Evolutionary conservation across 495 filamentous ascomycete genomes (phyloP).

Genomic region (Neurospora terricola): DNA sequence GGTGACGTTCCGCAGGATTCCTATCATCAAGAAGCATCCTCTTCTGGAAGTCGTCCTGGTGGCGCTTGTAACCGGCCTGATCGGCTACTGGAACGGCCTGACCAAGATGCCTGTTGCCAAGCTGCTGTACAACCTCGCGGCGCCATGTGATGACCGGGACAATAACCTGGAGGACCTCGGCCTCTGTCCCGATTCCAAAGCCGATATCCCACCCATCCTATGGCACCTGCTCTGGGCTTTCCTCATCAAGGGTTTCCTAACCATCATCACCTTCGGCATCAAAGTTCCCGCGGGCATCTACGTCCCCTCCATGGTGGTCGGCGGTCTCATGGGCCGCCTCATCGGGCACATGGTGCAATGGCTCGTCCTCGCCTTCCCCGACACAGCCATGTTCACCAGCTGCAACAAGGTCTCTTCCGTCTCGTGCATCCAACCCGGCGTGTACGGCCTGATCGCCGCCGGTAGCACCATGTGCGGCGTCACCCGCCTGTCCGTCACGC

Average conservation of each 20-base stretch:
- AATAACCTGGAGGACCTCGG: constrained; percentile 51
- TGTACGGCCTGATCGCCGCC: constrained; percentile 90
- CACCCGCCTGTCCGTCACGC: constrained; percentile 84
- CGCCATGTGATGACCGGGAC: constrained; percentile 58
- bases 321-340: constrained; percentile 82
- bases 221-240: constrained; percentile 65
- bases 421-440: constrained; percentile 86
- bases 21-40: constrained; percentile 70
- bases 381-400: constrained; percentile 58
- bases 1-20: constrained; percentile 71
- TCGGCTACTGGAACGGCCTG: constrained; percentile 89
- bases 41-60: constrained; percentile 84
- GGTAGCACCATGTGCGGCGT: constrained; percentile 98
- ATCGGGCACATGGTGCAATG: constrained; percentile 85
- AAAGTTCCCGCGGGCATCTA: constrained; percentile 97
- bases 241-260: constrained; percentile 80
- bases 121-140: constrained; percentile 80
- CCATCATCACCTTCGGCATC: constrained; percentile 82
- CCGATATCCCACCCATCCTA: constrained; percentile 66
- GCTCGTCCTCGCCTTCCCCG: constrained; percentile 60
- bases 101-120: constrained; percentile 86
- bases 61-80: constrained; percentile 69
- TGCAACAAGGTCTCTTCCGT: constrained; percentile 61
- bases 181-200: constrained; percentile 61
- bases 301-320: constrained; percentile 96